Evolutionary conservation across 768 basidiomycete genomes (phyloP).

Genomic region (Lyophyllum decastes): DNA sequence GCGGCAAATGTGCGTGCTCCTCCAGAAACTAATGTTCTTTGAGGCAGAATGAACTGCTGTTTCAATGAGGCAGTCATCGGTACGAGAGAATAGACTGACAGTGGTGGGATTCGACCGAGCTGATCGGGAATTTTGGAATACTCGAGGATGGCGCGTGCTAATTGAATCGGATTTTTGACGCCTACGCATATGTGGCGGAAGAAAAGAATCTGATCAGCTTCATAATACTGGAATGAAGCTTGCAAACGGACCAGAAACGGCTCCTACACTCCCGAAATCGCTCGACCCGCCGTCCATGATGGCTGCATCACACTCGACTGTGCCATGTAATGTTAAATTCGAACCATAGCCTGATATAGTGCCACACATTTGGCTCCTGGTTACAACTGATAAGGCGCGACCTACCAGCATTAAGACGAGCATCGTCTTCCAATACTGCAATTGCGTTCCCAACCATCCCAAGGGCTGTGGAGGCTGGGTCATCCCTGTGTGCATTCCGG

Average conservation of each 20-base stretch:
- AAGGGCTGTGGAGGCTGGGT: slow-evolving; percentile 29
- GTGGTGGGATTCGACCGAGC: slow-evolving; percentile 69
- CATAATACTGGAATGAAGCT: background rate
- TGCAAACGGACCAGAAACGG: slow-evolving; percentile 55
- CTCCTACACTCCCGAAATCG: slow-evolving; percentile 72
- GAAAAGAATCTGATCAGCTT: background rate
- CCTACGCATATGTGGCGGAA: slow-evolving; percentile 35
- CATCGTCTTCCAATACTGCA: slow-evolving; percentile 62
- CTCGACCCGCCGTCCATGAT: slow-evolving; percentile 52
- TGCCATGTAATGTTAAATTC: slow-evolving; percentile 73
- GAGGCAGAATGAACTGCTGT: background rate
- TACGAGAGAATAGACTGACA: slow-evolving; percentile 38
- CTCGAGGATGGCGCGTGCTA: slow-evolving; percentile 60
- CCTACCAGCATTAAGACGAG: slow-evolving; percentile 69
- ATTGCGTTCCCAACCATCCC: slow-evolving; percentile 58
- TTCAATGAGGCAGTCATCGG: background rate
- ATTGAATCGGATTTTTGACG: slow-evolving; percentile 66
- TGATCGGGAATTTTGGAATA: slow-evolving; percentile 45
- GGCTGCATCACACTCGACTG: slow-evolving; percentile 82
- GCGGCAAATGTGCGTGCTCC: slow-evolving; percentile 64
- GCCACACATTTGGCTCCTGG: background rate
- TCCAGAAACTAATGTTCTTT: slow-evolving; percentile 58
- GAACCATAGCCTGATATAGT: slow-evolving; percentile 63
- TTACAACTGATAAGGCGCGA: background rate
- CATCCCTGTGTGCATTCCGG: background rate